A percentile compares a stretch with the other conserved stretches of the same genome.
phyloP scores from a whole-genome alignment of 2,329 filamentous ascomycete genomes.

The Fusarium sp. region DNA sequence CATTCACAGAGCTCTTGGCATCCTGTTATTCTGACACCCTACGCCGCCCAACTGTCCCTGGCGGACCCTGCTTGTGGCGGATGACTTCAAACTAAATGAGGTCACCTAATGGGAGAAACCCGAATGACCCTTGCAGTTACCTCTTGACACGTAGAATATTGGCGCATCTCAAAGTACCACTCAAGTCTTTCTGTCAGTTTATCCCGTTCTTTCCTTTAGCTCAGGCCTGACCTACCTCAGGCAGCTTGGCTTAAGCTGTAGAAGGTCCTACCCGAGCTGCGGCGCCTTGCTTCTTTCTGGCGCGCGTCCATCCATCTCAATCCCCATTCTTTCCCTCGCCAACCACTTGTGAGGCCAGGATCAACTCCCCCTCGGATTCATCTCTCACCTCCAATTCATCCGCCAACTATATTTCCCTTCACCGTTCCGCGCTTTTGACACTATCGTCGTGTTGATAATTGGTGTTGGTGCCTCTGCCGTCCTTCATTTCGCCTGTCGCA shows the following conservation, averaged over 20 bases:
- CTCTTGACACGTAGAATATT: neutral
- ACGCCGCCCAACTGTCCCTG: slow-evolving; percentile 23
- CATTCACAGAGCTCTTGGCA: fast-evolving
- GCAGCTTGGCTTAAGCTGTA: slow-evolving; percentile 28
- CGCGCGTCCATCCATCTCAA: slow-evolving; percentile 28
- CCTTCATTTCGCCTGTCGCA: slow-evolving; percentile 11
- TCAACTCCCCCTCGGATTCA: slow-evolving; percentile 39
- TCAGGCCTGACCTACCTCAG: slow-evolving; percentile 27
- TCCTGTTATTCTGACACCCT: neutral
- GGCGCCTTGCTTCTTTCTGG: slow-evolving; percentile 39
- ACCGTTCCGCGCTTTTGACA: slow-evolving; percentile 30
- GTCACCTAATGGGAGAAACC: slow-evolving; percentile 22
- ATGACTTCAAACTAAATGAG: slow-evolving; percentile 34
- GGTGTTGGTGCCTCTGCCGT: slow-evolving; percentile 27
- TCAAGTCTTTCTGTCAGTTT: slow-evolving; percentile 13
- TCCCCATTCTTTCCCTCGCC: slow-evolving; percentile 44
- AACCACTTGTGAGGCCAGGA: slow-evolving; percentile 37
- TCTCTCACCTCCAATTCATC: slow-evolving; percentile 31
- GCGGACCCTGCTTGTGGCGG: slow-evolving; percentile 33
- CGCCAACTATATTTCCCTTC: slow-evolving; percentile 32
- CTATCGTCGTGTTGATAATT: slow-evolving; percentile 33
- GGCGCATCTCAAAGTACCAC: slow-evolving; percentile 1
- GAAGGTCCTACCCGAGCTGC: slow-evolving; percentile 33
- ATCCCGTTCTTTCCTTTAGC: slow-evolving; percentile 27
- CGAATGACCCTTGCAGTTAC: slow-evolving; percentile 6